Evolutionary conservation across 768 basidiomycete species (phyloP).

Genomic region (Pisolithus tinctorius): DNA sequence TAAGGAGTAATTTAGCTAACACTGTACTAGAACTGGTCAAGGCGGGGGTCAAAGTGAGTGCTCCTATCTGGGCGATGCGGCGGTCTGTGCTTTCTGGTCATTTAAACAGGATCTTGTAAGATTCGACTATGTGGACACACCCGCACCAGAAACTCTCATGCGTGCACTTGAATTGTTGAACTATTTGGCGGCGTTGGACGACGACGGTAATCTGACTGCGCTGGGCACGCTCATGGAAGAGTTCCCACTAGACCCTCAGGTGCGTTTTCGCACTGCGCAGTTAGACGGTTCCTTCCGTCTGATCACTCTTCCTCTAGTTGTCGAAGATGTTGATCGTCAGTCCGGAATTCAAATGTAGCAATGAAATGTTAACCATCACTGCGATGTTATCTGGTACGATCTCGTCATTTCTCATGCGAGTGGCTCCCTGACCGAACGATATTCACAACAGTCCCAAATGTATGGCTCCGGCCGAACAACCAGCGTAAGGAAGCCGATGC

Average conservation of each 20-base stretch:
- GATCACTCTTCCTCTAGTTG: conserved; percentile 33
- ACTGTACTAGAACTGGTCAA: conserved; percentile 92
- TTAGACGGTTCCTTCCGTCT: neutral
- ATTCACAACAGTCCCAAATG: conserved; percentile 56
- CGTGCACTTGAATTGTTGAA: conserved; percentile 92
- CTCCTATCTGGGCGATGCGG: neutral
- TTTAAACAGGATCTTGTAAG: conserved; percentile 59
- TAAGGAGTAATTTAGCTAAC: conserved; percentile 89
- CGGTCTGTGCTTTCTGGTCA: neutral
- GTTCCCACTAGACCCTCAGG: conserved; percentile 98
- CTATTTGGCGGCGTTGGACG: conserved; percentile 86
- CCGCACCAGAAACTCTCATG: conserved; percentile 95
- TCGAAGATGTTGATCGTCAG: conserved; percentile 92
- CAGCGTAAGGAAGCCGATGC: conserved; percentile 87
- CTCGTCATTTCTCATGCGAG: neutral
- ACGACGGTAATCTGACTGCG: conserved; percentile 85
- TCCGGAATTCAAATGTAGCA: conserved; percentile 93
- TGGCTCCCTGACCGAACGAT: neutral
- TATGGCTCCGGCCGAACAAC: conserved; percentile 90
- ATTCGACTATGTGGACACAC: conserved; percentile 89
- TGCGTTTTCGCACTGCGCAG: conserved; percentile 21
- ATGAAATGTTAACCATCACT: conserved; percentile 91
- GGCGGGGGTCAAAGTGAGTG: conserved; percentile 73
- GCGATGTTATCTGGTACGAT: conserved; percentile 88
- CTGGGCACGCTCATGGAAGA: conserved; percentile 93